Conservation (phyloP, 163 green algal genomes). For the Volvox carteri region DNA sequence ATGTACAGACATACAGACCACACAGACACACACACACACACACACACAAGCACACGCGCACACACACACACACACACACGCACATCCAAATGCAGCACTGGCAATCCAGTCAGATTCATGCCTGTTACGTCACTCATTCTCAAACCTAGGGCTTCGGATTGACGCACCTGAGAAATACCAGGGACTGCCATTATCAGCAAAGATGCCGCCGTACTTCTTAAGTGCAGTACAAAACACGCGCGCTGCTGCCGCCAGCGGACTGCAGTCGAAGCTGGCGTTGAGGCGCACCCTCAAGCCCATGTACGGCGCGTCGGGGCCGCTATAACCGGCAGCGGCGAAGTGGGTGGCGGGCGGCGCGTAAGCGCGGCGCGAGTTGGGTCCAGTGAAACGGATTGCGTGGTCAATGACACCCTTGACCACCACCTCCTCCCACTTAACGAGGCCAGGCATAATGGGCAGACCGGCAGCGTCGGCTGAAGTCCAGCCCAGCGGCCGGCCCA, state of each 20-base stretch:
- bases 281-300: slow-evolving; percentile 59
- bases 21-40: too few relatives aligned
- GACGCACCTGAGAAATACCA: slow-evolving; percentile 52
- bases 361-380: slow-evolving; percentile 48
- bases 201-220: slow-evolving; percentile 55
- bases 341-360: slow-evolving; percentile 56
- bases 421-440: slow-evolving; percentile 52
- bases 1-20: too few relatives aligned
- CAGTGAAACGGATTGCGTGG: slow-evolving; percentile 58
- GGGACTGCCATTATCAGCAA: slow-evolving; percentile 50
- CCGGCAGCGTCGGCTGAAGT: slow-evolving; percentile 56
- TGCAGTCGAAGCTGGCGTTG: slow-evolving; percentile 38
- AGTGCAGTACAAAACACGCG: slow-evolving; percentile 52
- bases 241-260: background rate
- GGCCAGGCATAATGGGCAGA: slow-evolving; percentile 48
- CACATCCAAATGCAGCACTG: too few relatives aligned
- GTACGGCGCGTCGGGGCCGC: slow-evolving; percentile 26
- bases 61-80: too few relatives aligned
- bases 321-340: slow-evolving; percentile 37
- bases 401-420: slow-evolving; percentile 27
- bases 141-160: too few relatives aligned
- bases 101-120: too few relatives aligned
- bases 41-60: too few relatives aligned
- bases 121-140: too few relatives aligned
- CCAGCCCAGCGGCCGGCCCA: slow-evolving; percentile 59